phyloP scores from a whole-genome alignment of 345 rosid genomes.

The Gynandropsis gynandra region DNA sequence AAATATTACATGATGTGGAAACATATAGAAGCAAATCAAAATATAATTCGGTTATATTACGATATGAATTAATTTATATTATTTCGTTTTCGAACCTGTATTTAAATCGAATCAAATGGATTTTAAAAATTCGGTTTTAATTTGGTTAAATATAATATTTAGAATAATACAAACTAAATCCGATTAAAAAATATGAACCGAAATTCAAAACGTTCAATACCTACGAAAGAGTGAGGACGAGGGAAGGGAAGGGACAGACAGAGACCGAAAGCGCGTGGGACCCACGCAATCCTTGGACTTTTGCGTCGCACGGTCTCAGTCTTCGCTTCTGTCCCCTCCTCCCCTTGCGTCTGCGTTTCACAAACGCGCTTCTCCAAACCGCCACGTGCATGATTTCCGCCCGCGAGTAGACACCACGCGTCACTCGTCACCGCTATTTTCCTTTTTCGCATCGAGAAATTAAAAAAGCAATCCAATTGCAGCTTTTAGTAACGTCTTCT shows the following conservation, averaged over 20 bases:
- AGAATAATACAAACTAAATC: too few relatives aligned
- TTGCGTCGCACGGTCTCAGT: conserved; percentile 32
- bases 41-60: too few relatives aligned
- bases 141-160: too few relatives aligned
- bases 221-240: neutral
- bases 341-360: neutral
- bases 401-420: neutral
- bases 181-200: neutral
- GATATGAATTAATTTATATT: too few relatives aligned
- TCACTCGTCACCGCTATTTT: neutral
- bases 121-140: too few relatives aligned
- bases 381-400: neutral
- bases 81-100: too few relatives aligned
- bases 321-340: neutral
- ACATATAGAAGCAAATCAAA: too few relatives aligned
- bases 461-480: too few relatives aligned
- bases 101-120: too few relatives aligned
- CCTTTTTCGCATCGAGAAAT: too few relatives aligned
- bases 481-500: too few relatives aligned
- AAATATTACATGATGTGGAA: too few relatives aligned
- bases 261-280: conserved; percentile 47
- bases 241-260: conserved; percentile 19
- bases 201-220: neutral
- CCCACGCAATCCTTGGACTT: conserved; percentile 38
- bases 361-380: neutral